phyloP scores from a whole-genome alignment of 2,329 filamentous ascomycete genomes.

The Nectriaceae sp. region DNA sequence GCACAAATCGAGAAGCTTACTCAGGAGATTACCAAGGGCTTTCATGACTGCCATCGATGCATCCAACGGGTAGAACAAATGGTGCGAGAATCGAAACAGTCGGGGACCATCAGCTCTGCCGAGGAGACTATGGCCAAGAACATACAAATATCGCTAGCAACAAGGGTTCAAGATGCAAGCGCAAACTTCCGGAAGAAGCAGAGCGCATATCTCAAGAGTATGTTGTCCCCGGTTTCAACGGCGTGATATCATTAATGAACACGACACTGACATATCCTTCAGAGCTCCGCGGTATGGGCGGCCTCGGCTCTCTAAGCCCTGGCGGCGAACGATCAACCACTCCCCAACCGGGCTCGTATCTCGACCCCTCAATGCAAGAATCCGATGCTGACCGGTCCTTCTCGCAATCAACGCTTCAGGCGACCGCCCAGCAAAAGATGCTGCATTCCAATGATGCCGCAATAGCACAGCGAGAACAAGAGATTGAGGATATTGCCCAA shows the following conservation, averaged over 20 bases:
- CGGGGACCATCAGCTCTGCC: constrained; percentile 72
- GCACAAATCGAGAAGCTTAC: constrained; percentile 87
- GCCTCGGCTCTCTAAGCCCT: constrained; percentile 51
- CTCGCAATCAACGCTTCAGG: constrained; percentile 85
- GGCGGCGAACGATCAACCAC: constrained; percentile 55
- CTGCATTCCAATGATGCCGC: constrained; percentile 76
- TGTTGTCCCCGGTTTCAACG: constrained; percentile 14
- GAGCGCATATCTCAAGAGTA: constrained; percentile 93
- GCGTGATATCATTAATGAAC: not conserved
- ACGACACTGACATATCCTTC: constrained; percentile 2
- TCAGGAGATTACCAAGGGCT: constrained; percentile 83
- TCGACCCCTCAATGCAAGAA: constrained; percentile 86
- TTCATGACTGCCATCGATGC: constrained; percentile 85
- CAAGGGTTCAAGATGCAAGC: constrained; percentile 88
- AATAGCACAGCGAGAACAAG: constrained; percentile 89
- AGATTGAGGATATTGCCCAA: constrained; percentile 97
- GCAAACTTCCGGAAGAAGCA: constrained; percentile 96
- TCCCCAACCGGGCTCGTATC: constrained; percentile 59
- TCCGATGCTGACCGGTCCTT: constrained; percentile 92
- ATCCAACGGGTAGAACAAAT: constrained; percentile 88
- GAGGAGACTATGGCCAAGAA: constrained; percentile 97
- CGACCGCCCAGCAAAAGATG: constrained; percentile 68
- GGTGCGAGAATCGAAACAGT: constrained; percentile 76
- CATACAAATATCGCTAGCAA: constrained; percentile 87
- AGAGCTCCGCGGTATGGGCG: constrained; percentile 76